Evolutionary conservation across 2,329 filamentous ascomycete species (phyloP).

Genomic region (Diaporthe helianthi): DNA sequence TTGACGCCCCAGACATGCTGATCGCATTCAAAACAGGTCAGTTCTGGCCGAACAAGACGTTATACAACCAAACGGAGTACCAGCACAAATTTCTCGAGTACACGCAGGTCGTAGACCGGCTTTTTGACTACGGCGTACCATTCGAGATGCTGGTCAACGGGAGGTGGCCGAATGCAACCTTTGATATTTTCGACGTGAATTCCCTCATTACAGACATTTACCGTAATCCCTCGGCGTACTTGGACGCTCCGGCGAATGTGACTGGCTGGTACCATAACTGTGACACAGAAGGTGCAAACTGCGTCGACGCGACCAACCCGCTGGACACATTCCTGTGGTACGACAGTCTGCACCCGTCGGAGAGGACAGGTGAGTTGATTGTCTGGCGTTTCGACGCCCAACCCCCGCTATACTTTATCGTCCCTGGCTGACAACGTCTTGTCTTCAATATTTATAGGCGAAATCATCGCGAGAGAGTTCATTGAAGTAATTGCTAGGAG

Average conservation of each 20-base stretch:
- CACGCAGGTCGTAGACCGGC: constrained; percentile 55
- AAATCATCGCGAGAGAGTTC: constrained; percentile 42
- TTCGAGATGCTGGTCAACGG: constrained; percentile 51
- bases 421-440: not conserved
- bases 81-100: constrained; percentile 58
- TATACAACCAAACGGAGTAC: constrained; percentile 56
- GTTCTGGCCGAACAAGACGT: constrained; percentile 55
- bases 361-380: constrained; percentile 62
- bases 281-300: constrained; percentile 42
- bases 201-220: constrained; percentile 70
- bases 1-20: not conserved
- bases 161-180: constrained; percentile 63
- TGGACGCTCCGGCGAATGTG: constrained; percentile 69
- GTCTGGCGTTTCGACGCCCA: not conserved
- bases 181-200: constrained; percentile 74
- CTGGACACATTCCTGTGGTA: constrained; percentile 73
- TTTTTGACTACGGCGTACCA: constrained; percentile 58
- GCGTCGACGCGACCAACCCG: constrained; percentile 48
- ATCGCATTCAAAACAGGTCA: constrained; percentile 36
- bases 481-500: constrained; percentile 37
- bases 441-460: constrained; percentile 35
- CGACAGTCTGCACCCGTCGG: constrained; percentile 76
- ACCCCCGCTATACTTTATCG: not conserved
- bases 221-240: constrained; percentile 63
- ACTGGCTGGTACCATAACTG: constrained; percentile 66